These are phyloP conservation scores for Plasmodium sp. DNA, from an alignment of 169 alveolate species.

Conservation along the genomic window DNA sequence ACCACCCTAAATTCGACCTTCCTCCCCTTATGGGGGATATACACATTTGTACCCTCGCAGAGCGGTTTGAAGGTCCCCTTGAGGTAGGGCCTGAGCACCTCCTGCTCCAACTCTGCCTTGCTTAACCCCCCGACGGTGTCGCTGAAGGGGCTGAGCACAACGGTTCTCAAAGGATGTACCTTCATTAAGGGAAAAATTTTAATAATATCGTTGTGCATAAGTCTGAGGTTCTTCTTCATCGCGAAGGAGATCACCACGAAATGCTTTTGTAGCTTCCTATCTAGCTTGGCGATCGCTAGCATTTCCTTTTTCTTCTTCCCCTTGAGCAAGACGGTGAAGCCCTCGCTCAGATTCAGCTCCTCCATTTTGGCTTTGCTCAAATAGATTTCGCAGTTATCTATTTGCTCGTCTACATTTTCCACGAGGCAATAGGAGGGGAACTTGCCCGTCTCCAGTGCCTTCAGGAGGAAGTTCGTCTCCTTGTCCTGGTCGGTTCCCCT, in stretches of 20 bases:
- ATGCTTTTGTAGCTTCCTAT: slow-evolving; percentile 8
- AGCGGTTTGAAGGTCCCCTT: slow-evolving; percentile 51
- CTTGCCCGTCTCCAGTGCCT: slow-evolving; percentile 55
- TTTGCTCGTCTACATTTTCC: slow-evolving; percentile 35
- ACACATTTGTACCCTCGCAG: slow-evolving; percentile 6
- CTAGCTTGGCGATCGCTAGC: slow-evolving; percentile 19
- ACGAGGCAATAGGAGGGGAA: slow-evolving; percentile 54
- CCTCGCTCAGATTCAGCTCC: slow-evolving; percentile 26
- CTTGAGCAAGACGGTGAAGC: slow-evolving; percentile 34
- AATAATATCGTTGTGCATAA: slow-evolving; percentile 58
- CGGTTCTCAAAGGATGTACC: neutral
- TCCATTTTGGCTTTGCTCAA: slow-evolving; percentile 46
- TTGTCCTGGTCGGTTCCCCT: neutral
- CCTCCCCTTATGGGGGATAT: slow-evolving; percentile 35
- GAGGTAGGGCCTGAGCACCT: slow-evolving; percentile 23
- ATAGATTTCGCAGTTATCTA: slow-evolving; percentile 55
- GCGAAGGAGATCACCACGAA: slow-evolving; percentile 41
- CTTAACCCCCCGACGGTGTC: slow-evolving; percentile 30
- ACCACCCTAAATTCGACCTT: slow-evolving; percentile 81
- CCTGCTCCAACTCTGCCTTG: slow-evolving; percentile 19
- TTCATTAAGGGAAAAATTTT: slow-evolving; percentile 33
- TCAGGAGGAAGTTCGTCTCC: slow-evolving; percentile 27
- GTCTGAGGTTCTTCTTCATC: slow-evolving; percentile 44
- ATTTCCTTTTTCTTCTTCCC: slow-evolving; percentile 60
- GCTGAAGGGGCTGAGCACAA: slow-evolving; percentile 47